Evolutionary conservation across 371 early-diverging fungal species (phyloP).

Genomic region (Dichotomocladium elegans): DNA sequence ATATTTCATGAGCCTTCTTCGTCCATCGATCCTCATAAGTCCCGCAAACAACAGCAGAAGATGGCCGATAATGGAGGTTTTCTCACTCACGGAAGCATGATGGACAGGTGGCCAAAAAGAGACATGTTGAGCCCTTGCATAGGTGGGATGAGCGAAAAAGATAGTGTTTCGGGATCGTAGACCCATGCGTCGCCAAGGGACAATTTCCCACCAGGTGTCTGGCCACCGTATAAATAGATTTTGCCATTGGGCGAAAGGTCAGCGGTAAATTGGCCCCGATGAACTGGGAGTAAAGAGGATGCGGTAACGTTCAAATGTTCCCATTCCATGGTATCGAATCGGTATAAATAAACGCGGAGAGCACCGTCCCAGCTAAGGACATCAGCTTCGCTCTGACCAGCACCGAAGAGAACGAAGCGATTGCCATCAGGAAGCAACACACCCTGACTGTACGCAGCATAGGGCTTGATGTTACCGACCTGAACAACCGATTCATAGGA

Average conservation of each 20-base stretch:
- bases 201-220: not conserved
- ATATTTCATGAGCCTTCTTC: no score
- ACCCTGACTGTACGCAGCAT: not conserved
- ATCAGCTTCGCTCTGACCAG: not conserved
- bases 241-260: constrained; percentile 6
- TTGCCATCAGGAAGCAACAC: constrained; percentile 8
- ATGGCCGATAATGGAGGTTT: not conserved
- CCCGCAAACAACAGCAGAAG: no score
- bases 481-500: not conserved
- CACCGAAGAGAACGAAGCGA: constrained; percentile 6
- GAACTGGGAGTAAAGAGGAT: not conserved
- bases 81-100: constrained; percentile 8
- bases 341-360: constrained; percentile 1
- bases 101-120: constrained; percentile 4
- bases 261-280: constrained; percentile 2
- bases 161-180: constrained; percentile 3
- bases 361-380: not conserved
- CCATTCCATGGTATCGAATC: constrained; percentile 8
- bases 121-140: not conserved
- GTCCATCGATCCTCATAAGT: no score
- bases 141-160: not conserved
- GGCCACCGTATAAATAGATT: constrained; percentile 12
- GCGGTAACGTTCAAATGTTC: not conserved
- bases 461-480: not conserved
- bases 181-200: constrained; percentile 5